Base-by-base conservation (phyloP, 306 rosid species). In the Sesbania bispinosa region DNA sequence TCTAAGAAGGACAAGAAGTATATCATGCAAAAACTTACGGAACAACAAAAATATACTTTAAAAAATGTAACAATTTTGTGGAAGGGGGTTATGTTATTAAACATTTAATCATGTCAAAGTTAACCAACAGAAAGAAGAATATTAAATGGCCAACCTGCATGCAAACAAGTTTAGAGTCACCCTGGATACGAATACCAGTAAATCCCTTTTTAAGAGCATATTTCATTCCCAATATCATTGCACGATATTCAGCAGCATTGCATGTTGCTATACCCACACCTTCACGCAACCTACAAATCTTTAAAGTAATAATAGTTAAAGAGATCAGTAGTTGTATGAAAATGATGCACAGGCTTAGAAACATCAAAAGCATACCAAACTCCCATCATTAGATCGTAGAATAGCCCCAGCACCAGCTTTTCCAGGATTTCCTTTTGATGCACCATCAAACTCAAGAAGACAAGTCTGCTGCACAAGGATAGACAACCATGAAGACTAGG, bases 131-230 rank as follows among this genome's bases (percentile, higher is more conserved):
- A 32, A 23, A 61, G 15, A 50, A 23, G 45, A 52, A 23, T 24
- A 62, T 18, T 59, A 59, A 71, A 75, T 58, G 41, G 72, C 87
- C 71, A 75, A 94, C 98, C 98, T 94, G 98, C 96, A 81, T 81
- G 83, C 96, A 94, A 69, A 94, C 89, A 51, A 94, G 98, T 79
- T 90, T 94, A 83, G 98, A 94, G 79, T 94, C 98, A 60, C 98
- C 98, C 62, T 74, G 82, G 79, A 83, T 78, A 39, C 26, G 69
- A 60, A 94, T 90, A 62, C 57, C 78, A 47, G 80, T 83, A 80
- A 84, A 94, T 16, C 98, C 98, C 78, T 82, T 94, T 66, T 81
- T 71, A 52, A 90, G 87, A 43, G 98, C 98, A 89, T 70, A 86
- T 84, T 60, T 94, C 85, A 94, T 75, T 62, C 98, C 98, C 62